Evolutionary conservation across 139 green algal species (phyloP), one percentile per base, ranked within the genome.

Genomic region (Chlorella sp.): DNA sequence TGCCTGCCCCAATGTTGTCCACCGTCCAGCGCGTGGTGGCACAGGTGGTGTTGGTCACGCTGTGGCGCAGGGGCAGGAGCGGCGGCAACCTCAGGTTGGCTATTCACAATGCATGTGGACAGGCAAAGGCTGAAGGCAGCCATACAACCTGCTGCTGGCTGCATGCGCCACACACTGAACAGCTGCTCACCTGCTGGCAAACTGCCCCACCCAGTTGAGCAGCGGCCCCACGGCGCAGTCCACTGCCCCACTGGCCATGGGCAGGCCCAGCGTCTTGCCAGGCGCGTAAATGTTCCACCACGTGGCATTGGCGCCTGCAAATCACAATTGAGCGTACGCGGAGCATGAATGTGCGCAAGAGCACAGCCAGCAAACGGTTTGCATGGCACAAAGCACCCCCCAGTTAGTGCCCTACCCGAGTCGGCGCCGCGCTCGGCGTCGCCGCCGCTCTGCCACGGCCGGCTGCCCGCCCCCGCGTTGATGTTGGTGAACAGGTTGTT

Each of bases 401-500:
- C 30, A 40, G 20, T 14, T 28, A 4, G 40, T 1, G 3, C 60
- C 60, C 51, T 40, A 78, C 72, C 72, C 11, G 43, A 41, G 24
- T 60, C 30, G 3, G 72, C 72, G 13, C 72, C 72, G 13, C 72
- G 72, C 24, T 0, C 16, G 0, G n/a, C 46, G 24, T 41, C 43
- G 13, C 72, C 72, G 72, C 72, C 72, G 43, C 43, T 60, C 43
- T 60, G 43, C 72, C 72, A 78, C 1, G 72, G 72, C 11, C 72
- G 72, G 11, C 8, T 14, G 28, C 72, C 46, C 43, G 28, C 43
- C 43, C 72, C 72, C 8, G n/a, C 28, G 44, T 78, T 48, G 26
- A 78, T 8, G 28, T 58, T 60, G 46, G 72, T 78, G 43, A 78
- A 78, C 40, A 78, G 72, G 72, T 78, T 78, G 72, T 78, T 78